These are phyloP conservation scores for Clausena lansium DNA, from an alignment of 345 rosid genomes.

Conservation along the genomic window DNA sequence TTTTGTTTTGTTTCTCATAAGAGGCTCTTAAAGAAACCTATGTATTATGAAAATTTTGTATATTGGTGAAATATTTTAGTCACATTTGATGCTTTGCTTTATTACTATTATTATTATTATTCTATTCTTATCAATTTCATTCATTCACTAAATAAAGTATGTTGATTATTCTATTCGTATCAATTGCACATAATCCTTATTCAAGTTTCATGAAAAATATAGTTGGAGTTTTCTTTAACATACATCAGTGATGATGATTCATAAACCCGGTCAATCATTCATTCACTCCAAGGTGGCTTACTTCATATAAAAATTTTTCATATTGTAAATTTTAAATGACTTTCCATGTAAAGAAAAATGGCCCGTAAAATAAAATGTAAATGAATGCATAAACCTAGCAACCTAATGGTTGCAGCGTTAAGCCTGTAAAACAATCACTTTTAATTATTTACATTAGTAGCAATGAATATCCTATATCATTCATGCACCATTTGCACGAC, in stretches of 20 bases:
- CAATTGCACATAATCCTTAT: too few species aligned
- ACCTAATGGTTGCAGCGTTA: not conserved
- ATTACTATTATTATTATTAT: not conserved
- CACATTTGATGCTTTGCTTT: not conserved
- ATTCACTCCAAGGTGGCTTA: too few species aligned
- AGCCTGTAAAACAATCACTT: not conserved
- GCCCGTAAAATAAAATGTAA: not conserved
- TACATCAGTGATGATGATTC: too few species aligned
- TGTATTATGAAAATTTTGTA: not conserved
- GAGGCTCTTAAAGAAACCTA: not conserved
- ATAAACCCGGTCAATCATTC: too few species aligned
- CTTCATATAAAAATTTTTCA: too few species aligned
- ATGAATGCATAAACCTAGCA: not conserved
- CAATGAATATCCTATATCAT: not conserved
- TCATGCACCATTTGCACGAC: conserved; percentile 4
- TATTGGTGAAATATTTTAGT: not conserved
- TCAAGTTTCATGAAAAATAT: not conserved
- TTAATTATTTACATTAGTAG: not conserved
- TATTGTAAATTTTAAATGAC: too few species aligned
- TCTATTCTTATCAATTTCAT: not conserved
- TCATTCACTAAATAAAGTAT: not conserved
- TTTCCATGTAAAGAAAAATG: not conserved
- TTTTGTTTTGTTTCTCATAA: not conserved
- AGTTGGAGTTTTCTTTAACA: not conserved
- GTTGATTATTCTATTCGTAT: too few species aligned